Evolutionary conservation across 2,329 filamentous ascomycete species (phyloP).

Genomic region (Fusarium verticillioides): DNA sequence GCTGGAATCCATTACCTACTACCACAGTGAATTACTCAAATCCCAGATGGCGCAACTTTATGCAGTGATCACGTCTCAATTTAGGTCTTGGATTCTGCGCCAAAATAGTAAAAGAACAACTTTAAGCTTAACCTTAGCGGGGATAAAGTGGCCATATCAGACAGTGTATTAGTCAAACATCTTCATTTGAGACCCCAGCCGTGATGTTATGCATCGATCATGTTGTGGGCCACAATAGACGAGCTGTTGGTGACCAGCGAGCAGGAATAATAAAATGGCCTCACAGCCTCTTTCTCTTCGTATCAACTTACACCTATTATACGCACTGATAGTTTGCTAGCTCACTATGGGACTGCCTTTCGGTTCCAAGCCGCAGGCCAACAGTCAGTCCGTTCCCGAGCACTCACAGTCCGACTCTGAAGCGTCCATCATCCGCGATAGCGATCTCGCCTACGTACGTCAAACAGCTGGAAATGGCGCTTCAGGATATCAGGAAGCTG

Average conservation of each 20-base stretch:
- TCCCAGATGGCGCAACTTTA: neutral
- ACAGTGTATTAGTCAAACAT: rapidly evolving
- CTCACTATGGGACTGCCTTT: neutral
- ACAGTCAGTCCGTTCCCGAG: neutral
- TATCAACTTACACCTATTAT: rapidly evolving
- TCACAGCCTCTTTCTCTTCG: neutral
- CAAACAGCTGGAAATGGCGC: constrained; percentile 59
- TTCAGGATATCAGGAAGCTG: constrained; percentile 68
- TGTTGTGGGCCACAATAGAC: neutral
- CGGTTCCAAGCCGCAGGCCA: neutral
- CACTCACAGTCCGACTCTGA: constrained; percentile 1
- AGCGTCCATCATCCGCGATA: constrained; percentile 29
- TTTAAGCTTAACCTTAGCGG: neutral
- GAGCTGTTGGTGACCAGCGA: no score
- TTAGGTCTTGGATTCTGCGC: rapidly evolving
- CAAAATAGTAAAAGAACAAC: neutral
- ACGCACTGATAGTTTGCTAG: no score
- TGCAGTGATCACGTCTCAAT: neutral
- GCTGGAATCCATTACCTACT: no score
- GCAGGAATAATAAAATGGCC: neutral
- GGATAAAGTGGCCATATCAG: no score
- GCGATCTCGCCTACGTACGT: constrained; percentile 30
- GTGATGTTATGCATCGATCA: neutral
- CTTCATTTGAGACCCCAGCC: rapidly evolving
- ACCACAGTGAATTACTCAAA: neutral